A percentile compares a stretch with the other conserved stretches of the same genome.
Conservation (phyloP, 768 basidiomycete species). For the Baorangia bicolor region DNA sequence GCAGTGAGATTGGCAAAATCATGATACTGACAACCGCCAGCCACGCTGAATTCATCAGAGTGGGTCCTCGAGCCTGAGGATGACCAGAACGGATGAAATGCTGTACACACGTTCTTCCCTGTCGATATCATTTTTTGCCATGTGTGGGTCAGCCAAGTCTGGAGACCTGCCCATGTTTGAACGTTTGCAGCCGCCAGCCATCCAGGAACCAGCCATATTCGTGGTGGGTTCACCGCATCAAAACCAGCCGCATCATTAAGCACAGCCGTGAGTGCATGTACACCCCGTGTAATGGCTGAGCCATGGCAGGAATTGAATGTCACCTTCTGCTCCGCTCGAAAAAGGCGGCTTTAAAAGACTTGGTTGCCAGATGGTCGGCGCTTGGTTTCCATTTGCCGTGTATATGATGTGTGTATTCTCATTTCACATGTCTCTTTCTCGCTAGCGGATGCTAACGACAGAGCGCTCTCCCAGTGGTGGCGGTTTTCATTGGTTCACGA, state of each 20-base stretch:
- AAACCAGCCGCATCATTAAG: slow-evolving; percentile 20
- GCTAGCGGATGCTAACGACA: neutral
- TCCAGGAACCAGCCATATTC: slow-evolving; percentile 21
- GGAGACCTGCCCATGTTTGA: neutral
- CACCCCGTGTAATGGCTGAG: neutral
- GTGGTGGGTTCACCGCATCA: slow-evolving; percentile 1
- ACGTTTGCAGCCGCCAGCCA: slow-evolving; percentile 10
- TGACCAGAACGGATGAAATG: neutral
- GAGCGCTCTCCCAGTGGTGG: slow-evolving; percentile 8
- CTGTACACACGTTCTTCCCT: slow-evolving; percentile 4
- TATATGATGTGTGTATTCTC: slow-evolving; percentile 25
- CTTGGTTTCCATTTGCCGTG: slow-evolving; percentile 16
- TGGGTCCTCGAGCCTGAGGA: neutral
- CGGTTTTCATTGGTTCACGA: slow-evolving; percentile 14
- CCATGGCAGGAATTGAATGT: slow-evolving; percentile 1
- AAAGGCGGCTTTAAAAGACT: slow-evolving; percentile 6
- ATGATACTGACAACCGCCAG: neutral
- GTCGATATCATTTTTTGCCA: neutral
- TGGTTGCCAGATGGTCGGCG: neutral
- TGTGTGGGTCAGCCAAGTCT: slow-evolving; percentile 1
- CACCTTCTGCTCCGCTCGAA: slow-evolving; percentile 25
- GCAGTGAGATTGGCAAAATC: neutral
- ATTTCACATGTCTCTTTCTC: neutral
- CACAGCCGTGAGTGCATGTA: slow-evolving; percentile 14
- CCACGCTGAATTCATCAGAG: neutral